Evolutionary conservation across 371 early-diverging fungal genomes (phyloP).

Genomic region (Aphelidium insulamus): DNA sequence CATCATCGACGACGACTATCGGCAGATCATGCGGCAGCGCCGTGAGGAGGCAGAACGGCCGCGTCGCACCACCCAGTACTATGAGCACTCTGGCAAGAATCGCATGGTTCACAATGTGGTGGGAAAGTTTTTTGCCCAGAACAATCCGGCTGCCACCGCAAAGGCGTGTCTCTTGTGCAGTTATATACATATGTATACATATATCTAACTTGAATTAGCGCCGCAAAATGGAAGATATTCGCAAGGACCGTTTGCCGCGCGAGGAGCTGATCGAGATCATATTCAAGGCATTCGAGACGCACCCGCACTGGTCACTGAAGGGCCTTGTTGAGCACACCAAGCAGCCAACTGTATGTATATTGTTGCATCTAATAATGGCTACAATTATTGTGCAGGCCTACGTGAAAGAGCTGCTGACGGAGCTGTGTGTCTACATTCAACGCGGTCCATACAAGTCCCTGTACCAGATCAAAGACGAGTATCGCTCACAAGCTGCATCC

Average conservation of each 20-base stretch:
- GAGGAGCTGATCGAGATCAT: constrained; percentile 61
- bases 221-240: constrained; percentile 17
- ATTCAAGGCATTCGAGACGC: constrained; percentile 54
- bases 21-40: constrained; percentile 50
- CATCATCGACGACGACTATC: constrained; percentile 29
- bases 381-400: constrained; percentile 21
- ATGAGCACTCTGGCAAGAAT: constrained; percentile 19
- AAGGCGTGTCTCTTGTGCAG: neutral
- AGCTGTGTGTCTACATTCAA: constrained; percentile 58
- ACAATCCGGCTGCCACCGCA: constrained; percentile 1
- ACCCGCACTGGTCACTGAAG: constrained; percentile 66
- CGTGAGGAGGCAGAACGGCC: constrained; percentile 27
- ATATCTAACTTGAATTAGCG: constrained; percentile 5
- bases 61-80: constrained; percentile 25
- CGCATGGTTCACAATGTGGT: neutral
- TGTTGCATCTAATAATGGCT: neutral
- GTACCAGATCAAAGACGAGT: constrained; percentile 73
- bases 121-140: constrained; percentile 4
- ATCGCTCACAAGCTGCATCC: constrained; percentile 17
- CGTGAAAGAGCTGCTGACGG: constrained; percentile 59
- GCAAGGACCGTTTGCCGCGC: constrained; percentile 58
- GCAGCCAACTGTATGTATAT: constrained; percentile 26
- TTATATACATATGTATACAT: neutral
- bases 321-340: constrained; percentile 55
- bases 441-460: constrained; percentile 56